Base-by-base conservation (phyloP, 129 eudicot species). In the Helianthus tuberosus region DNA sequence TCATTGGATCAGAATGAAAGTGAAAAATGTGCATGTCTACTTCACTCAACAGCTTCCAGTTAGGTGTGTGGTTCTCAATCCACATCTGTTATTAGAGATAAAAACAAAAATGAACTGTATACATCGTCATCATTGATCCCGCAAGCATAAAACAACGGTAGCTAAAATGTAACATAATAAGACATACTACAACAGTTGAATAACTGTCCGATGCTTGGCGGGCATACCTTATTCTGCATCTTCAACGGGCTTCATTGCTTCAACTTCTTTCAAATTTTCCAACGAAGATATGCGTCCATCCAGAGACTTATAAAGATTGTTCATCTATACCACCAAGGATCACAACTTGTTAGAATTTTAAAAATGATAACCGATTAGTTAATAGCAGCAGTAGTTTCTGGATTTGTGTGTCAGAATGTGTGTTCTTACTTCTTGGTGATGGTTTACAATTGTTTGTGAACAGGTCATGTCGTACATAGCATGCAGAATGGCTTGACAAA, bases 241-340 rank as follows among this genome's bases (percentile, higher is more conserved):
- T 53, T 85, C 89, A 49, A 64, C 79, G 0, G 69, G 82, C 43
- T 76, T 71, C 25, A 69, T 29, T 57, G 82, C 64, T 68, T 84
- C 81, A 47, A 69, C 82, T 68, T 67, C 80, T 77, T 84, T 84
- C 43, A 84, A 48, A 58, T 76, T 68, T 77, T 85, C 89, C 72
- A 85, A 49, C 5, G 86, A 63, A 6, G 81, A 69, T 61, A 85
- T 68, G 36, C 84, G 89, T 14, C 68, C 85, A 23, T 85, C 84
- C 76, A 85, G 76, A 15, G 86, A 73, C 64, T 81, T 83, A 75
- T 85, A 78, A 6, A 85, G 58, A 27, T 61, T 73, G 6, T 77
- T 78, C 84, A 81, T 66, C 89, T 85, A 69, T 15, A 65, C 14
- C 43, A 44, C 41, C 68, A 65, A 51, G 16, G 46, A 72, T 64